Evolutionary conservation across 208 protist genomes (phyloP).

Genomic region (Acanthamoeba triangularis): DNA sequence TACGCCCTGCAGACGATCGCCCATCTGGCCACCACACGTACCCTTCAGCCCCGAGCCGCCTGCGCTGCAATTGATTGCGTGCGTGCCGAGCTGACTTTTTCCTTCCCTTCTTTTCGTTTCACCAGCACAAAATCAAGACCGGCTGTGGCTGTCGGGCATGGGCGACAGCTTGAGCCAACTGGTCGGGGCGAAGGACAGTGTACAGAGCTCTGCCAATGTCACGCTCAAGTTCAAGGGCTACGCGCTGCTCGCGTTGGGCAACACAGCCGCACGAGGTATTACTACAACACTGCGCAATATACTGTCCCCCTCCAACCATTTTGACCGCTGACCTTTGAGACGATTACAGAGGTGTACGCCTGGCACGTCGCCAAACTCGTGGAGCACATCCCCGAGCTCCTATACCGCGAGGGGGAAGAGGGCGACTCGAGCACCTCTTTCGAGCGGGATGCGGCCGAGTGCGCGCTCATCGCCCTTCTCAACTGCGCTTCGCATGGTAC

Average conservation of each 20-base stretch:
- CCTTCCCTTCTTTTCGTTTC: not conserved
- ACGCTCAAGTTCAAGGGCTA: slow-evolving; percentile 32
- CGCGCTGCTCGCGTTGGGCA: slow-evolving; percentile 29
- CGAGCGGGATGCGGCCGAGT: slow-evolving; percentile 44
- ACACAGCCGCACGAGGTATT: not conserved
- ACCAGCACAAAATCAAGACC: slow-evolving; percentile 49
- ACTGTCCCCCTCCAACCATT: not conserved
- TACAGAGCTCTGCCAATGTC: not conserved
- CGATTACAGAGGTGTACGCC: slow-evolving; percentile 5
- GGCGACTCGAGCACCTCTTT: slow-evolving; percentile 15
- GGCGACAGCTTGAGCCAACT: not conserved
- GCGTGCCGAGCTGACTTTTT: not conserved
- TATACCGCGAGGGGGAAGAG: slow-evolving; percentile 37
- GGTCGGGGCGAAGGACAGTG: not conserved
- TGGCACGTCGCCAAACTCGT: slow-evolving; percentile 33
- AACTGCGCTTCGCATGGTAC: slow-evolving; percentile 32
- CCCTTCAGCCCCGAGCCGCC: not conserved
- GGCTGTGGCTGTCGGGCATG: slow-evolving; percentile 36
- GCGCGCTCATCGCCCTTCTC: slow-evolving; percentile 37
- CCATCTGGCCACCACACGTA: slow-evolving; percentile 40
- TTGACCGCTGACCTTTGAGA: not conserved
- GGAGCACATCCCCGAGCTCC: not conserved
- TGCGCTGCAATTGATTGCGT: not conserved
- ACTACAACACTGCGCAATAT: not conserved
- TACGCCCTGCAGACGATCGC: slow-evolving; percentile 56